Conservation (phyloP, 495 filamentous ascomycete genomes). For the Trichoderma asperelloides region DNA sequence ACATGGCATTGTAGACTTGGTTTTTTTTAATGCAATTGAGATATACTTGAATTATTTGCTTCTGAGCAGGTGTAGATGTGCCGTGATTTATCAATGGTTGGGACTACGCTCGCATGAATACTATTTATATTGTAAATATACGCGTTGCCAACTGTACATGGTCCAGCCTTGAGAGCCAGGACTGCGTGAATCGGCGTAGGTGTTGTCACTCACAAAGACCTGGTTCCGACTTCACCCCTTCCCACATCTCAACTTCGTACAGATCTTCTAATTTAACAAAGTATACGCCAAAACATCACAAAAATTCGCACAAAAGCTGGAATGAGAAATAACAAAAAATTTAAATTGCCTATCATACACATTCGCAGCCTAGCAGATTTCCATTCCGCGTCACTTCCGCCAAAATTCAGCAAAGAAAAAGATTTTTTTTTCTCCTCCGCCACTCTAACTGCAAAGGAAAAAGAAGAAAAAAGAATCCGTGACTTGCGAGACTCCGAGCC, state of each 20-base stretch:
- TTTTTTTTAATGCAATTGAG: not conserved
- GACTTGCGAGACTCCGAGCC: not conserved
- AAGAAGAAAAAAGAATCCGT: not conserved
- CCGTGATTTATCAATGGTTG: no score
- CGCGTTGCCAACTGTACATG: no score
- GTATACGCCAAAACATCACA: not conserved
- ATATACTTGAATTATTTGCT: no score
- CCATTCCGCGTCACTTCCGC: not conserved
- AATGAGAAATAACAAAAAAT: not conserved
- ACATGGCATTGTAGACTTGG: not conserved
- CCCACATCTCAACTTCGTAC: not conserved
- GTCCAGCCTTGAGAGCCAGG: no score
- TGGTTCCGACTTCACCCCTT: no score
- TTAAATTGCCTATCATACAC: constrained; percentile 8
- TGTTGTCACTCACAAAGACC: no score
- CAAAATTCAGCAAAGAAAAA: not conserved
- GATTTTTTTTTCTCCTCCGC: constrained; percentile 11
- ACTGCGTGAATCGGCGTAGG: no score
- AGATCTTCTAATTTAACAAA: no score
- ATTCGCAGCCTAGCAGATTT: not conserved
- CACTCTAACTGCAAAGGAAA: constrained; percentile 9
- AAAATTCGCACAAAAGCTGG: not conserved
- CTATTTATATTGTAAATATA: no score
- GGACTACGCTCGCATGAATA: no score
- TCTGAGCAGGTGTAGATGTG: no score